Conservation (phyloP, 108 stramenopile species). For the Schizochytrium sp. region DNA sequence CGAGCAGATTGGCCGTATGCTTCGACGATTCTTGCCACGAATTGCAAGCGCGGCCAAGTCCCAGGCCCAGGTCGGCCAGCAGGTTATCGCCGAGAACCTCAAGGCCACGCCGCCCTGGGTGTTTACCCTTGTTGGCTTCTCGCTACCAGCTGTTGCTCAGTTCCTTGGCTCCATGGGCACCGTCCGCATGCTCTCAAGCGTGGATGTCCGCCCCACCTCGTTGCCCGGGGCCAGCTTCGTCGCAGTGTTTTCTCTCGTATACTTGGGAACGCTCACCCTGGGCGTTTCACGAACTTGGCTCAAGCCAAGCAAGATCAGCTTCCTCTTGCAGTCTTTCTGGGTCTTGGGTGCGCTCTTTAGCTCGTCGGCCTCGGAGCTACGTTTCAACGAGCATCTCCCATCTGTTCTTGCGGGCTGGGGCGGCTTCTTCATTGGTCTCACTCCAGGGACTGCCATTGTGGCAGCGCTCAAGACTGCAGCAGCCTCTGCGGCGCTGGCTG, state of each 20-base stretch:
- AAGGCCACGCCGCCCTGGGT: background rate
- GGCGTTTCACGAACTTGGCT: background rate
- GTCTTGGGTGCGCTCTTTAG: background rate
- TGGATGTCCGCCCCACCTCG: background rate
- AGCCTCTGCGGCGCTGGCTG: background rate
- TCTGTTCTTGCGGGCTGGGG: constrained; percentile 15
- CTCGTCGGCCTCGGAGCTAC: background rate
- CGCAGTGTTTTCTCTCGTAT: background rate
- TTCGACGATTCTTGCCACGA: background rate
- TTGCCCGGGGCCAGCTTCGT: background rate
- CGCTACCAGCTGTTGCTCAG: background rate
- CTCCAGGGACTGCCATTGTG: background rate
- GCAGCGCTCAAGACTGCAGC: background rate
- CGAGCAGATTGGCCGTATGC: background rate
- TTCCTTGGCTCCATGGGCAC: background rate
- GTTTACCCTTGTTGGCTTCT: background rate
- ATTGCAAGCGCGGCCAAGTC: background rate
- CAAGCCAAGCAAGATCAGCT: background rate
- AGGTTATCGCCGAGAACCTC: background rate
- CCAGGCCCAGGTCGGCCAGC: background rate
- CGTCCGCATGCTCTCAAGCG: background rate
- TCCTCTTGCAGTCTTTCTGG: background rate
- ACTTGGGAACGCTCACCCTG: background rate
- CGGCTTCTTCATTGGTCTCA: background rate
- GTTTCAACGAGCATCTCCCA: background rate